These are phyloP conservation scores for Fraxinus albicans DNA, from an alignment of 305 asterid species.

Conservation along the genomic window DNA sequence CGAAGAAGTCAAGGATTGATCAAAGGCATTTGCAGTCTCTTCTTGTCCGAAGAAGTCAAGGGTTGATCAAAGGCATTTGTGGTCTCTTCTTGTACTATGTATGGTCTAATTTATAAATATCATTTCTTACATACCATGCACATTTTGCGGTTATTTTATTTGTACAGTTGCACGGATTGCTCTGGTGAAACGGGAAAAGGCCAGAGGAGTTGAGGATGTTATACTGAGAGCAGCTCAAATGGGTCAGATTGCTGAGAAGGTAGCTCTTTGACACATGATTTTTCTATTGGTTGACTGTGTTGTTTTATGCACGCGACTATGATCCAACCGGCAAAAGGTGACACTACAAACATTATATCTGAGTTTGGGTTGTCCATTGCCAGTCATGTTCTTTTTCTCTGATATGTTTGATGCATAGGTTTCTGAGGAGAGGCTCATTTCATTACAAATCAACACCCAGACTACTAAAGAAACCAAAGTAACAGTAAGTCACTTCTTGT, in stretches of 20 bases:
- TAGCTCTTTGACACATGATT: constrained; percentile 15
- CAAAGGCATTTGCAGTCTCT: neutral
- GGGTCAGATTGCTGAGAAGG: constrained; percentile 90
- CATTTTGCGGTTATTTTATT: constrained; percentile 1
- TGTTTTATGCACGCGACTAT: neutral
- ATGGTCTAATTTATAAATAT: neutral
- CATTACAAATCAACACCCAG: constrained; percentile 88
- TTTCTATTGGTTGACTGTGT: neutral
- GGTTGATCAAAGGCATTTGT: too few relatives aligned
- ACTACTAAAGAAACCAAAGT: constrained; percentile 87
- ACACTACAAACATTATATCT: neutral
- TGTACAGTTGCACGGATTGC: constrained; percentile 88
- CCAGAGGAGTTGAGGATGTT: constrained; percentile 94
- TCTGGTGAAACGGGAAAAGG: constrained; percentile 94
- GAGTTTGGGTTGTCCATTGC: neutral
- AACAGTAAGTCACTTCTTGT: constrained; percentile 58
- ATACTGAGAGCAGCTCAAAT: constrained; percentile 75
- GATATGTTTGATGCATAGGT: constrained; percentile 40
- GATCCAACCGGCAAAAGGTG: neutral
- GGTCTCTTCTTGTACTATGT: neutral
- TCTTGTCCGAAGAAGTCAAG: neutral
- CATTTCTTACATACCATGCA: neutral
- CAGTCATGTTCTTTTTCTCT: neutral
- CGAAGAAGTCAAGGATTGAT: neutral
- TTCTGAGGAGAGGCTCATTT: constrained; percentile 83